These are phyloP conservation scores for Kwoniella newhampshirensis DNA, from an alignment of 768 basidiomycete species.

Conservation along the genomic window DNA sequence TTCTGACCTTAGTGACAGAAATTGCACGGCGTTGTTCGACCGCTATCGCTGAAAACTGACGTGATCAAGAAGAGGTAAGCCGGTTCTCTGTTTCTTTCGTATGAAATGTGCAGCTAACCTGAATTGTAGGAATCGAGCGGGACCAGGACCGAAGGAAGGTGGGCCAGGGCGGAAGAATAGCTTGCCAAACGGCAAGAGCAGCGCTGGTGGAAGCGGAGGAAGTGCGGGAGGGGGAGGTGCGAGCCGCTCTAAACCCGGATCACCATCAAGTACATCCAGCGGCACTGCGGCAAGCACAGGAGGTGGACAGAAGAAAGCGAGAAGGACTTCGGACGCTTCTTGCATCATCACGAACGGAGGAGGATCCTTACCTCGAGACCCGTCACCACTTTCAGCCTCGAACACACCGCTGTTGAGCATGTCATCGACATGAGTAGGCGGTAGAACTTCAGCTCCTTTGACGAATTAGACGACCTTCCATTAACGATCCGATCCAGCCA, in stretches of 20 bases:
- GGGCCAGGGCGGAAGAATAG: constrained; percentile 16
- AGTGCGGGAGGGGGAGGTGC: background rate
- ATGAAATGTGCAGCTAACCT: background rate
- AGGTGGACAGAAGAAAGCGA: constrained; percentile 9
- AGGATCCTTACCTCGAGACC: constrained; percentile 7
- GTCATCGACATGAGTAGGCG: too few species aligned
- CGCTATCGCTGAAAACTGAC: constrained; percentile 92
- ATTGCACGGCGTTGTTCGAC: constrained; percentile 91
- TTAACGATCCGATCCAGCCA: too few species aligned
- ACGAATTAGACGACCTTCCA: too few species aligned
- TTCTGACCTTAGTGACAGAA: constrained; percentile 60
- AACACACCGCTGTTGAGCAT: too few species aligned
- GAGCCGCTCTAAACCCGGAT: background rate
- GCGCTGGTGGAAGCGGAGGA: background rate
- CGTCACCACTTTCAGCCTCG: background rate
- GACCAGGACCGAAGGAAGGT: constrained; percentile 17
- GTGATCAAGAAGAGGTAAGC: constrained; percentile 79
- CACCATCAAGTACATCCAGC: constrained; percentile 3
- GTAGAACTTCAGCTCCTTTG: too few species aligned
- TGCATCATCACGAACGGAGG: too few species aligned
- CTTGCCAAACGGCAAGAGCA: background rate
- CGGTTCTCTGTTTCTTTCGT: background rate
- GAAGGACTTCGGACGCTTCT: constrained; percentile 8
- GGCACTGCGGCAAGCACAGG: background rate
- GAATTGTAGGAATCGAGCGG: constrained; percentile 17